Conservation (phyloP, 2,329 filamentous ascomycete species). For the Fusarium sp. region DNA sequence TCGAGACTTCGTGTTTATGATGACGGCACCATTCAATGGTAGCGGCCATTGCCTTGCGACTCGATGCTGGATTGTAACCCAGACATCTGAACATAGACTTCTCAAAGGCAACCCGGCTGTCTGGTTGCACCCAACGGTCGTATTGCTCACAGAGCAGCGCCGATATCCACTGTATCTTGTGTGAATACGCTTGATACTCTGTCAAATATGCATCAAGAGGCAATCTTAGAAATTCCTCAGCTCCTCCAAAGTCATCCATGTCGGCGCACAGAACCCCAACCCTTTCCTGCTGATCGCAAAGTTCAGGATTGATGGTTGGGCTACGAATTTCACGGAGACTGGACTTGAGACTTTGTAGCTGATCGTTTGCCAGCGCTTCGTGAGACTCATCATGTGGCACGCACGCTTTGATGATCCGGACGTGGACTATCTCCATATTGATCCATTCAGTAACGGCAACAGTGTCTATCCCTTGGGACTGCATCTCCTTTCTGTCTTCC, state of each 20-base stretch:
- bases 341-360: background rate
- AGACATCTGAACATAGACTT: background rate
- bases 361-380: slow-evolving; percentile 7
- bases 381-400: background rate
- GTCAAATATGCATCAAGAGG: too few species aligned
- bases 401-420: slow-evolving; percentile 20
- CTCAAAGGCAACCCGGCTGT: background rate
- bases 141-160: too few species aligned
- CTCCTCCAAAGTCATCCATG: too few species aligned
- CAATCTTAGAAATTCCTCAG: too few species aligned
- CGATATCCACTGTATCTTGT: too few species aligned
- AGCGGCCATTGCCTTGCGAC: slow-evolving; percentile 1
- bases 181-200: too few species aligned
- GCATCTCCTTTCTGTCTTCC: too few species aligned
- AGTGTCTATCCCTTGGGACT: background rate
- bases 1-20: background rate
- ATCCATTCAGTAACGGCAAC: background rate
- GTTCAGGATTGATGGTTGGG: too few species aligned
- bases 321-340: too few species aligned
- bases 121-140: too few species aligned
- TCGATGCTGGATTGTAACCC: slow-evolving; percentile 6
- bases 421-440: slow-evolving; percentile 10
- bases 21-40: slow-evolving; percentile 21
- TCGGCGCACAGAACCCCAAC: too few species aligned
- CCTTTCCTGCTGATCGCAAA: too few species aligned